These are phyloP conservation scores for Pneumocystis carinii DNA, from an alignment of 1,139 yeast genomes.

Conservation along the genomic window DNA sequence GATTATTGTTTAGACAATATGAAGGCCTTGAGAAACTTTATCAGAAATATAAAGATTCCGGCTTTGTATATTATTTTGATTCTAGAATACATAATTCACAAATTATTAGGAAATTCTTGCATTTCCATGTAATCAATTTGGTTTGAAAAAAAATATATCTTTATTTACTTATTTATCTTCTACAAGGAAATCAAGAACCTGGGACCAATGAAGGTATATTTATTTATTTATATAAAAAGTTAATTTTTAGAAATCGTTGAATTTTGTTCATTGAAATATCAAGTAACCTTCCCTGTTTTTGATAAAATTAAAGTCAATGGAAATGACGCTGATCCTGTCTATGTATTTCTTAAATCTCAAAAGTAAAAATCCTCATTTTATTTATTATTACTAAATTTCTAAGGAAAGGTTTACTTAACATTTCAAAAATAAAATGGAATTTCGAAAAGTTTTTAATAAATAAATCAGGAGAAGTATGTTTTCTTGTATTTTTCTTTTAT, in stretches of 20 bases:
- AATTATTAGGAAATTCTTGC: constrained; percentile 41
- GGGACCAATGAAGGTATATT: constrained; percentile 33
- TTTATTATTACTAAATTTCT: constrained; percentile 7
- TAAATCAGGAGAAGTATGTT: constrained; percentile 47
- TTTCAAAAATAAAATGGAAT: constrained; percentile 48
- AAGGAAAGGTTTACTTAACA: neutral
- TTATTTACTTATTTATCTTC: neutral
- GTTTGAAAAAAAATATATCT: constrained; percentile 18
- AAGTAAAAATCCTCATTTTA: constrained; percentile 21
- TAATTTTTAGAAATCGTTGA: constrained; percentile 35
- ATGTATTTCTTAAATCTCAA: constrained; percentile 51
- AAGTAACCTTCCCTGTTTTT: constrained; percentile 55
- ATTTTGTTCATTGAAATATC: constrained; percentile 45
- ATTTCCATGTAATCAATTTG: constrained; percentile 89
- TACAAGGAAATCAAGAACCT: constrained; percentile 52
- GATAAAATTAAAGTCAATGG: constrained; percentile 86
- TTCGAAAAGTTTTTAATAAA: constrained; percentile 80
- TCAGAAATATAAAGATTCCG: constrained; percentile 60
- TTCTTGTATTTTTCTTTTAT: neutral
- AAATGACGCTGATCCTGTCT: constrained; percentile 61
- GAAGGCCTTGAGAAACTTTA: constrained; percentile 68
- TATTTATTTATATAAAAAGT: neutral
- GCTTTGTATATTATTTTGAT: constrained; percentile 32
- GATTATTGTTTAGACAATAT: constrained; percentile 40
- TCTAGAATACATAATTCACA: neutral